Base-by-base conservation (phyloP, 495 filamentous ascomycete genomes). In the Podospora comata region DNA sequence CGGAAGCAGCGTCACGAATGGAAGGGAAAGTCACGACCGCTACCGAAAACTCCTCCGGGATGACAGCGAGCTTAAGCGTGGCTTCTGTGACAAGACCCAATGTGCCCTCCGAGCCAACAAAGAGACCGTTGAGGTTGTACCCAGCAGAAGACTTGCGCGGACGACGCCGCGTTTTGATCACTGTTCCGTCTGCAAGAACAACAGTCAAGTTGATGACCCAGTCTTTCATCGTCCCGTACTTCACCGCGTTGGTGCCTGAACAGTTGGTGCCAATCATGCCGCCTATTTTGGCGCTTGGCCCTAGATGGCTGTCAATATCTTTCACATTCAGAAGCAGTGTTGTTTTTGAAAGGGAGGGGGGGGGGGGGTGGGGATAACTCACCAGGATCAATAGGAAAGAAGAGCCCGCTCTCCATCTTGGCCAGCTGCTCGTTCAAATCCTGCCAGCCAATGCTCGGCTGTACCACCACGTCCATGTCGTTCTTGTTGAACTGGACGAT, bases 361-460 rank as follows among this genome's bases (percentile, higher is more conserved):
- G n/a, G n/a, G 28, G 4, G 5, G 4, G 44, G 59, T 4, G 16
- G 9, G 53, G 4, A 27, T 26, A 11, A 75, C 81, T 80, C 79
- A 71, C 90, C 91, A 19, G 92, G 92, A 72, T 96, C 92, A 18
- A 93, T 86, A 0, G 94, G 94, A 77, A 97, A 96, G 81, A 97
- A 97, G 16, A 97, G 86, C 1, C 91, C 92, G 20, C 83, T 87
- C 57, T 85, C 81, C 75, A 88, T 88, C 73, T 86, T 80, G 7
- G 80, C 85, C 65, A 97, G 86, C 73, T 91, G 79, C 67, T 90
- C 87, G 74, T 97, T 97, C 60, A 97, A 79, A 58, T 90, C 86
- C 87, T 94, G 92, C 92, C 93, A 97, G n/a, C 89, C 88, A 54
- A 97, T 91, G 11, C 88, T 89, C 2, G 94, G 94, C 73, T 97